These are phyloP conservation scores for Hericium erinaceus DNA, from an alignment of 768 basidiomycete genomes.

Conservation along the genomic window DNA sequence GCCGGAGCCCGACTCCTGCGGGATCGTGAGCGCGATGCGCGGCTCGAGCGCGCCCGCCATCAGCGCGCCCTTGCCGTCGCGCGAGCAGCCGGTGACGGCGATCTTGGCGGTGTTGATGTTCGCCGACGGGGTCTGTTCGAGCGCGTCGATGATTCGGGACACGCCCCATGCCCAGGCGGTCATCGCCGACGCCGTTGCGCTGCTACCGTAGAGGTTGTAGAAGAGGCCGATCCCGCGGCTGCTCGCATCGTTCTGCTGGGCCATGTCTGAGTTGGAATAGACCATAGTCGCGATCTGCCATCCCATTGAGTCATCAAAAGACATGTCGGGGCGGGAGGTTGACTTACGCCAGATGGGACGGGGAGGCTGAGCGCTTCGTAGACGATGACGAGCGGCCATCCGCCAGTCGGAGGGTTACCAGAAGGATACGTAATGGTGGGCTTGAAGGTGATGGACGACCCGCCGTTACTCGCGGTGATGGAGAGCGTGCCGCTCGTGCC, in stretches of 20 bases:
- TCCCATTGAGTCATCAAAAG: neutral
- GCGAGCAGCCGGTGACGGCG: constrained; percentile 51
- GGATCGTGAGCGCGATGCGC: constrained; percentile 50
- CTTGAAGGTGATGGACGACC: constrained; percentile 40
- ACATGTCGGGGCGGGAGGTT: neutral
- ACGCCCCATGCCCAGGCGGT: constrained; percentile 59
- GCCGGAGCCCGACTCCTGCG: constrained; percentile 55
- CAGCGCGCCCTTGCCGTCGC: constrained; percentile 53
- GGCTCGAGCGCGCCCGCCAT: constrained; percentile 50
- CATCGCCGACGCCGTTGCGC: constrained; percentile 41
- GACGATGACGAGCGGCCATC: constrained; percentile 44
- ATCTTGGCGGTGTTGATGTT: constrained; percentile 40
- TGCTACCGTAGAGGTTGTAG: constrained; percentile 44
- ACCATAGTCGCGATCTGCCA: constrained; percentile 32
- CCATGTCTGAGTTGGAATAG: constrained; percentile 47
- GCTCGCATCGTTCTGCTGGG: constrained; percentile 31
- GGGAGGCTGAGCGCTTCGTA: constrained; percentile 35
- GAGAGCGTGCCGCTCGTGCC: constrained; percentile 29
- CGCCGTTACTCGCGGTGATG: constrained; percentile 37
- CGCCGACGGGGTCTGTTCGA: constrained; percentile 37
- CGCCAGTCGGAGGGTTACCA: constrained; percentile 28
- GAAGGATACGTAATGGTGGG: constrained; percentile 37
- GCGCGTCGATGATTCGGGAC: constrained; percentile 50
- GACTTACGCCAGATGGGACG: constrained; percentile 20
- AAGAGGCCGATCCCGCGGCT: constrained; percentile 50